Evolutionary conservation across 768 basidiomycete genomes (phyloP).

Genomic region (Hygrocybe punicea): DNA sequence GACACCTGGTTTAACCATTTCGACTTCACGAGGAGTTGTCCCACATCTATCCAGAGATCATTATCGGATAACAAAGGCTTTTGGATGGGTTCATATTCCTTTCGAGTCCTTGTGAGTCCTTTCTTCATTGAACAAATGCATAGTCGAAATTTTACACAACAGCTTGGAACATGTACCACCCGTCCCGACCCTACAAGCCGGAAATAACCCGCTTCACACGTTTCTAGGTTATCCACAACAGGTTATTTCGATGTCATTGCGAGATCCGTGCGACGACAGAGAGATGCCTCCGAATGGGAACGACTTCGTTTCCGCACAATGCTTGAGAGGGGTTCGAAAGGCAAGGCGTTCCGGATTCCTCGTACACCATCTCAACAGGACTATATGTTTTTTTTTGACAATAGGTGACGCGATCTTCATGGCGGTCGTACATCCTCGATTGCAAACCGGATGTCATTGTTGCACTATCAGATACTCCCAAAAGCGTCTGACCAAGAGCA

Average conservation of each 20-base stretch:
- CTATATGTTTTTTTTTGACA: no score
- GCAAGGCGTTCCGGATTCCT: conserved; percentile 34
- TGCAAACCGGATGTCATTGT: conserved; percentile 69
- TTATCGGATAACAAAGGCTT: conserved; percentile 40
- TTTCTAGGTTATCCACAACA: conserved; percentile 61
- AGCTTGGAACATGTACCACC: conserved; percentile 69
- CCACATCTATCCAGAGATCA: conserved; percentile 74
- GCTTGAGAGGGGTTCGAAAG: conserved; percentile 69
- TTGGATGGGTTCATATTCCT: conserved; percentile 65
- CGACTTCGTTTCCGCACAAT: conserved; percentile 50
- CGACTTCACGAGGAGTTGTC: conserved; percentile 70
- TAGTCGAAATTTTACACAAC: conserved; percentile 9
- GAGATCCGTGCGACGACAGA: conserved; percentile 61
- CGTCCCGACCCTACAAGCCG: conserved; percentile 56
- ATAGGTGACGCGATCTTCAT: conserved; percentile 55
- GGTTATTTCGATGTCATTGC: conserved; percentile 55
- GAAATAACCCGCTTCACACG: conserved; percentile 54
- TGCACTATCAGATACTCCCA: conserved; percentile 75
- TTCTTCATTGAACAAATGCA: background rate
- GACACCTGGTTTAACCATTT: conserved; percentile 61
- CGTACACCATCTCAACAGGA: background rate
- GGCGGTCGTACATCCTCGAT: conserved; percentile 50
- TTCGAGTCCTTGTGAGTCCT: conserved; percentile 78
- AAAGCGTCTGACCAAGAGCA: conserved; percentile 71
- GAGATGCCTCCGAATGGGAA: conserved; percentile 76